Base-by-base conservation (phyloP, 164 flowering plant species). In the Paratinospora sagittata region DNA sequence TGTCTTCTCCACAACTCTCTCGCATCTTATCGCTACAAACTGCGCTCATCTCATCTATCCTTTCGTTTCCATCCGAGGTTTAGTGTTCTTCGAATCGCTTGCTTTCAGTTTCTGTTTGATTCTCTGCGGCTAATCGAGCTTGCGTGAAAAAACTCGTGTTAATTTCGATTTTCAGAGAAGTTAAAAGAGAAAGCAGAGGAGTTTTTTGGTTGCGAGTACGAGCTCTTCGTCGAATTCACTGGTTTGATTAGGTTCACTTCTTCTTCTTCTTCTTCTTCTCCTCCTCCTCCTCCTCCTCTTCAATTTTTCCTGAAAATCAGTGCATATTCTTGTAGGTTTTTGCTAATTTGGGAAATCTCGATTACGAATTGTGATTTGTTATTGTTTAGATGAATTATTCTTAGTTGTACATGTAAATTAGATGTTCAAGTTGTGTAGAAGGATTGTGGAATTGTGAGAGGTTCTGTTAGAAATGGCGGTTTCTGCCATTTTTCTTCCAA, bases 1-100 rank as follows among this genome's bases (percentile, higher is more conserved):
- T 70, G 99, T 91, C 14, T 88, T 95, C 77, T 93, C 99, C 60
- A 91, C 96, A 61, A 93, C 96, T 72, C 95, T 96, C 68, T 88
- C 93, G 67, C 99, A 96, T 78, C 97, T 96, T 58, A 84, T 91
- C 61, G 96, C 99, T 70, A 96, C 99, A 17, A 83, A 87, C 60
- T 93, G 76, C 41, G 67, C 88, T 21, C 98, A 91, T 49, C 79
- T 96, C 49, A 81, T 93, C 75, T 10, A 93, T 36, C 97, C 99
- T 68, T 82, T 96, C 70, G 82, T 96, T 5, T 83, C 89, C 55
- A 81, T 96, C 73, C 68, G 97, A 85, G 98, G 97, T 89, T 41
- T 2, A 7, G 8, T n/a, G n/a, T 4, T 55, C 2, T 55, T 21
- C 2, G 61, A 55, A 55, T 8, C 21, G 7, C 24, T 19, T 2